Base-by-base conservation (phyloP, 768 basidiomycete genomes). In the Podaxis mareebaensis region DNA sequence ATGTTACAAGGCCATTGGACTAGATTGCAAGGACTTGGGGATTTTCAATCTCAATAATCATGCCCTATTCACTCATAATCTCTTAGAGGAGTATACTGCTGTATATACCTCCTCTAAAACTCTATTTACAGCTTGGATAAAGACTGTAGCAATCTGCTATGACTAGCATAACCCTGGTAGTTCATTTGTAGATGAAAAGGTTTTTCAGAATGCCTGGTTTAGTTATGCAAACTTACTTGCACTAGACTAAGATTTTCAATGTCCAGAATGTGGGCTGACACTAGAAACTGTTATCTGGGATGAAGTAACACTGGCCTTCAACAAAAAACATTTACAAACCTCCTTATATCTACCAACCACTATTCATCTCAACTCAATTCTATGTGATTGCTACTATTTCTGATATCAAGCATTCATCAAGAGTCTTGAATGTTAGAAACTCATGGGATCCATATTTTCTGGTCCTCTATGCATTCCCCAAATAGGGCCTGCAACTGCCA, bases 11-110 rank as follows among this genome's bases (percentile, higher is more conserved):
- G 72, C 58, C 28, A 72, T 78, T 51, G 76, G 76, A 6, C 75
- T 75, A 1, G 76, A 79, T 33, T 65, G 67, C 10, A 20, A 60
- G 4, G 56, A 67, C 1, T 12, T 67, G 10, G 75, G 76, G 1
- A 12, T 78, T 0, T 76, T 79, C 63, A 79, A 79, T 62, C 71
- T 67, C 39, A 76, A 78, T 48, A 77, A 77, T 65, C 58, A 46
- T 2, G 53, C 64, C 2, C 33, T 77, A 3, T 70, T 77, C 60
- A 65, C 75, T 1, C 75, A 77, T 49, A 68, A 75, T 12, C 63
- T 78, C 3, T 65, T 79, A 2, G 71, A 79, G 30, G 73, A 74
- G 40, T 79, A 76, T 52, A 77, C 74, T 1, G 68, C 65, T 39
- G 63, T 65, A 0, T 78, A 64, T 53, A 75, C 73, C 8, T 59